A percentile compares a stretch with the other conserved stretches of the same genome.
phyloP scores from a whole-genome alignment of 768 basidiomycete species.

The Dendrothele bispora region DNA sequence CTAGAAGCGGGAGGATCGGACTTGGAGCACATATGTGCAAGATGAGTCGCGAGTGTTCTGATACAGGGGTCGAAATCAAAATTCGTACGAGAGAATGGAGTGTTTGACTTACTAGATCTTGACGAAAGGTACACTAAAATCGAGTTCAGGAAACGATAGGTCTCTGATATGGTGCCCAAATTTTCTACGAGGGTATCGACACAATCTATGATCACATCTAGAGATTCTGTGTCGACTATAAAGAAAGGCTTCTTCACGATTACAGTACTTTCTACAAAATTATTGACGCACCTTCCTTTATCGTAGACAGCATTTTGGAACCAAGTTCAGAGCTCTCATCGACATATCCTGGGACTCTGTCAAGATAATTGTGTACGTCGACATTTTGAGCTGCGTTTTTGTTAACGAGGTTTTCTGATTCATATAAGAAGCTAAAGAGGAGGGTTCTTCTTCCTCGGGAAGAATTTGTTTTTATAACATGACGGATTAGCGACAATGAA shows the following conservation, averaged over 20 bases:
- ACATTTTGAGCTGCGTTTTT: constrained; percentile 26
- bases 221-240: constrained; percentile 45
- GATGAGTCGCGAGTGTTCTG: constrained; percentile 58
- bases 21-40: constrained; percentile 55
- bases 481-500: constrained; percentile 53
- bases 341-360: constrained; percentile 52
- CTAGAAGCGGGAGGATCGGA: constrained; percentile 52
- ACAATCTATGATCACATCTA: constrained; percentile 72
- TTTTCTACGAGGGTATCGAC: constrained; percentile 65
- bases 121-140: constrained; percentile 43
- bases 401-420: constrained; percentile 41
- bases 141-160: constrained; percentile 51
- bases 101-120: constrained; percentile 52
- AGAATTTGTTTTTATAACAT: constrained; percentile 32
- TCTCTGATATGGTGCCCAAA: constrained; percentile 49
- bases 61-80: not conserved
- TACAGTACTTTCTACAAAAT: no score
- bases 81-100: constrained; percentile 3
- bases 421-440: constrained; percentile 61
- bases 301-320: constrained; percentile 37
- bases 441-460: constrained; percentile 28
- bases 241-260: no score
- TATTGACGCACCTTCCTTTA: constrained; percentile 43
- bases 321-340: constrained; percentile 31
- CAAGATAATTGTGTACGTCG: constrained; percentile 49